Conservation (phyloP, 345 rosid species). For the Toxicodendron radicans region DNA sequence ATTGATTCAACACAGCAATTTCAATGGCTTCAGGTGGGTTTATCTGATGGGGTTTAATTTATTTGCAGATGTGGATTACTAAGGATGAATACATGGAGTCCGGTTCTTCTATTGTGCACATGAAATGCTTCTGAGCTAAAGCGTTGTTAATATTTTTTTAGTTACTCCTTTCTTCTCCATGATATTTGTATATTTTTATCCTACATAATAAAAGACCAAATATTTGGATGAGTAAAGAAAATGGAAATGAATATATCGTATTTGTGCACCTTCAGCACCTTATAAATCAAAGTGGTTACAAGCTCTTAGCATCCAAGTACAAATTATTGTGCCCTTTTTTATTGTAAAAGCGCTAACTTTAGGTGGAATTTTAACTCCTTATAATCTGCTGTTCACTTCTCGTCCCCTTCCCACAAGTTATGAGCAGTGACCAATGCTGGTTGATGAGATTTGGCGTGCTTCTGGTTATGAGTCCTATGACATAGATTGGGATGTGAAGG, state of each 20-base stretch:
- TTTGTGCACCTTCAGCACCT: slow-evolving; percentile 37
- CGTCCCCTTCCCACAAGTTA: slow-evolving; percentile 80
- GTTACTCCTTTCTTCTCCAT: background rate
- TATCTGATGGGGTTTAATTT: background rate
- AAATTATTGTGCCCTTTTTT: background rate
- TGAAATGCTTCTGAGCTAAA: slow-evolving; percentile 19
- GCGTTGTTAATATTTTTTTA: no score
- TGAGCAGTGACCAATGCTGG: slow-evolving; percentile 81
- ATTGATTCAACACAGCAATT: no score
- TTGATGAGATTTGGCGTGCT: slow-evolving; percentile 91
- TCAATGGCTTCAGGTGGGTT: no score
- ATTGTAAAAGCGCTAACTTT: slow-evolving; percentile 3
- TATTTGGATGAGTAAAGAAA: no score
- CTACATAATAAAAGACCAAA: background rate
- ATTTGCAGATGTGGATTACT: slow-evolving; percentile 32
- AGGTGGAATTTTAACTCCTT: background rate
- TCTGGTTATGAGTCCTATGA: slow-evolving; percentile 71
- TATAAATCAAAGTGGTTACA: slow-evolving; percentile 91
- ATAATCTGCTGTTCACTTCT: background rate
- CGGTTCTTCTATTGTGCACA: slow-evolving; percentile 31
- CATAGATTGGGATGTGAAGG: slow-evolving; percentile 85
- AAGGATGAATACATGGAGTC: slow-evolving; percentile 30
- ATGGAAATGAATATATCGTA: no score
- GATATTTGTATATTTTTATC: background rate
- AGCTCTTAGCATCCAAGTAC: slow-evolving; percentile 92